Base-by-base conservation (phyloP, 176 grass and related monocot species). In the Oryza meyeriana region DNA sequence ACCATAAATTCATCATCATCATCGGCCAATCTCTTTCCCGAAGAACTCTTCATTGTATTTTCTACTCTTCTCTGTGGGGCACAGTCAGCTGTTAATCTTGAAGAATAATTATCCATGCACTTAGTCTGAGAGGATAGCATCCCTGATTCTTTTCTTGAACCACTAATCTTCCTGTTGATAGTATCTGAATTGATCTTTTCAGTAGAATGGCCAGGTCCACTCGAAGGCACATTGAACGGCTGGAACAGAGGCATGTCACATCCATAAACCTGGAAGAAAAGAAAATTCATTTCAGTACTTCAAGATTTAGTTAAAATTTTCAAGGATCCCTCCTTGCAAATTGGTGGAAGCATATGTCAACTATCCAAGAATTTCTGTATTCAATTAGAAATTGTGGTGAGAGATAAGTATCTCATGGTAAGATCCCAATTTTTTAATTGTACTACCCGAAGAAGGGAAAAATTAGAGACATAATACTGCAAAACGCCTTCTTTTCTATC, bases 1-100 rank as follows among this genome's bases (percentile, higher is more conserved):
- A 92, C 94, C 7, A 10, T 86, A 78, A 90, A 94, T 87, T 97
- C 92, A 77, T 97, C 92, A 40, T 97, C 92, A 40, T 86, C 83
- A 4, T 93, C 69, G 22, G 79, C 45, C 69, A 86, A 80, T 57
- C 75, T 81, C 66, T 89, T 90, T 38, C 70, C 64, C 10, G 63
- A 66, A 66, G 69, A 83, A 76, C 16, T 83, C 40, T 80, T 90
- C 5, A 16, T 17, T 64, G 8, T 79, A 6, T 40, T 66, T 42
- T 76, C 79, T 25, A 10, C 55, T 73, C 57, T 85, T 29, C 41
- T 72, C n/a, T 71, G 79, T 24, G 66, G 81, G 25, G 55, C 85
- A 71, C 82, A 85, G 17, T 59, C 65, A 7, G 57, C 78, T 4
- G 27, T 38, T 14, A 34, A 50, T 66, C 66, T 78, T 31, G 66